Percentiles rank a stretch among this genome's conserved stretches.
Conservation (phyloP, 257 asterid genomes). For the Osmanthus fragrans region DNA sequence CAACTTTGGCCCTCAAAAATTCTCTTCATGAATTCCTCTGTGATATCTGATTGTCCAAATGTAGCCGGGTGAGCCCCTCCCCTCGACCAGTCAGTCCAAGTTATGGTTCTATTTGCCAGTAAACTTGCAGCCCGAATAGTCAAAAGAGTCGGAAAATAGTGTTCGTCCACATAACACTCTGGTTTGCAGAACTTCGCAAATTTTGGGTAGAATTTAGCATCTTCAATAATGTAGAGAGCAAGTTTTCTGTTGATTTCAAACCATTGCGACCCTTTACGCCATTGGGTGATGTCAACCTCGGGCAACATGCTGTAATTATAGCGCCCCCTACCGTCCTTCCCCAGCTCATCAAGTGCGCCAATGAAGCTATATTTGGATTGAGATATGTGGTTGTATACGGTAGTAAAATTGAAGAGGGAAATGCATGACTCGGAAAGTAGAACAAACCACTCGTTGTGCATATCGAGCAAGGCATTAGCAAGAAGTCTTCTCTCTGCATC, state of each 20-base stretch:
- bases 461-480: slow-evolving; percentile 60
- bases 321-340: slow-evolving; percentile 72
- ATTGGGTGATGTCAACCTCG: slow-evolving; percentile 46
- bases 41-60: slow-evolving; percentile 49
- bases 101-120: slow-evolving; percentile 56
- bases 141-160: slow-evolving; percentile 65
- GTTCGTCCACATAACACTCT: slow-evolving; percentile 64
- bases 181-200: slow-evolving; percentile 63
- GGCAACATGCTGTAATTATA: slow-evolving; percentile 57
- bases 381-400: slow-evolving; percentile 42
- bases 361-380: slow-evolving; percentile 54
- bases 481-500: slow-evolving; percentile 68
- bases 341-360: slow-evolving; percentile 57
- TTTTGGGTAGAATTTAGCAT: slow-evolving; percentile 50
- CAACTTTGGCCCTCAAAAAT: slow-evolving; percentile 38
- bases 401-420: slow-evolving; percentile 53
- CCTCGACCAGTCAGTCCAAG: slow-evolving; percentile 77
- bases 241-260: slow-evolving; percentile 55
- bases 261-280: slow-evolving; percentile 82
- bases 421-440: slow-evolving; percentile 67
- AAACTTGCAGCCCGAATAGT: slow-evolving; percentile 33
- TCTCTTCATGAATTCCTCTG: slow-evolving; percentile 42
- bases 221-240: slow-evolving; percentile 47
- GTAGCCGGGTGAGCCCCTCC: slow-evolving; percentile 78
- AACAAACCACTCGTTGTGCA: slow-evolving; percentile 56